Evolutionary conservation across 192 early-diverging fungal species (phyloP), one percentile per base, ranked within the genome.

Genomic region (Backusella parvicylindrica): DNA sequence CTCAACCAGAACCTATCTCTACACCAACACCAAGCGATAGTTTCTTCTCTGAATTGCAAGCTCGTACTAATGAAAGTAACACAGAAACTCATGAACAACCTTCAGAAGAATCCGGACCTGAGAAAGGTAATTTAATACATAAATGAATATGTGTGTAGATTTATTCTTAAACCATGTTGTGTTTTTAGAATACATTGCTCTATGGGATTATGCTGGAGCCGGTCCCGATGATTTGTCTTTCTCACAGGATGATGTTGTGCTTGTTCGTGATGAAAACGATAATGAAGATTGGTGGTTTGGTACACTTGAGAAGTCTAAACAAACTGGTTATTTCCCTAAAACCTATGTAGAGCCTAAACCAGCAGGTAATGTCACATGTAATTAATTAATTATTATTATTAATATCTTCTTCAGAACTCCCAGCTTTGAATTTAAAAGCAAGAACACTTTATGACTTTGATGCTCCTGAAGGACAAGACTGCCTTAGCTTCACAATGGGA

Each of bases 21-120:
- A 71, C 77, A 63, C 74, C 81, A 16, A 75, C 67, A 23, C 68
- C 65, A 31, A 70, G 89, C 12, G 91, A 89, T 31, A 84, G 86
- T 15, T 77, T 94, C 33, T 88, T 94, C 77, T 83, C 91, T 3
- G 87, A 88, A 50, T 79, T 94, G 28, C 82, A 86, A 50, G 82
- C 79, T 71, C 83, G 84, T 37, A 67, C 82, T 6, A 78, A 72
- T 32, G 60, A 72, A 53, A 15, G 2, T 18, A 26, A 4, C 5
- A 16, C 16, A 11, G 53, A 66, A 5, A 21, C 70, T 31, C 31
- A 69, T 0, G 26, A 13, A n/a, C 30, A 70, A 6, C 4, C 73
- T 75, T 6, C 30, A 53, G 50, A 32, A 28, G 68, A 76, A 36
- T 64, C 40, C 2, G 49, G 38, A 21, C 28, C 32, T 18, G 60